Conservation (phyloP, 345 rosid species). For the Eucalyptus regnans region DNA sequence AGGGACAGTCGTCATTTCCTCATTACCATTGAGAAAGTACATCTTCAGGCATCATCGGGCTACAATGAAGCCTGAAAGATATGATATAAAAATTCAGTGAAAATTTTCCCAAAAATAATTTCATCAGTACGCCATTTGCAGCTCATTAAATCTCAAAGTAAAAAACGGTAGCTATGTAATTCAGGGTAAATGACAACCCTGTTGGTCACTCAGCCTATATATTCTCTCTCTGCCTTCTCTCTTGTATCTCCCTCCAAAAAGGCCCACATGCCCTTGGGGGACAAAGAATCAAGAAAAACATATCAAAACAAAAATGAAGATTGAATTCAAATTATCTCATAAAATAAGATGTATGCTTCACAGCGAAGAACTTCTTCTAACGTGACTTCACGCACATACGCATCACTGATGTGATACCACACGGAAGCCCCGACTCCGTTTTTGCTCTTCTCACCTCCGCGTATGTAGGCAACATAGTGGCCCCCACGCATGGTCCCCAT, state of each 20-base stretch:
- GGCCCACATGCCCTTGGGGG: not conserved
- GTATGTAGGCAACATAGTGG: constrained; percentile 81
- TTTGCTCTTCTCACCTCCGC: constrained; percentile 31
- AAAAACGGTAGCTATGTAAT: constrained; percentile 3
- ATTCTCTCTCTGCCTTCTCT: not conserved
- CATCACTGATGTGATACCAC: constrained; percentile 75
- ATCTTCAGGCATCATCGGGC: not conserved
- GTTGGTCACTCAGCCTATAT: constrained; percentile 20
- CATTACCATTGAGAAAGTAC: not conserved
- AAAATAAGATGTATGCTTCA: constrained; percentile 92
- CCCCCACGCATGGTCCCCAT: constrained; percentile 90
- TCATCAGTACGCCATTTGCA: not conserved
- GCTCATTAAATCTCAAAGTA: constrained; percentile 4
- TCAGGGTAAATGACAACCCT: not conserved
- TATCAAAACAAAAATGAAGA: not conserved
- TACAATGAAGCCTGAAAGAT: not conserved
- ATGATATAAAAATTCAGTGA: not conserved
- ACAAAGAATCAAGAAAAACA: not conserved
- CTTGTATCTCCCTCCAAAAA: not conserved
- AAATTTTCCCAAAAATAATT: constrained; percentile 1
- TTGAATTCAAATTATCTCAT: constrained; percentile 33
- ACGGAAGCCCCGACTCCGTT: constrained; percentile 11
- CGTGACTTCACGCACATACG: constrained; percentile 53
- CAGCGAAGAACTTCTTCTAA: constrained; percentile 67
- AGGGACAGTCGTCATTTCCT: not conserved